A percentile compares a stretch with the other conserved stretches of the same genome.
Conservation (phyloP, 2,329 filamentous ascomycete species). For the Beauveria sp. region DNA sequence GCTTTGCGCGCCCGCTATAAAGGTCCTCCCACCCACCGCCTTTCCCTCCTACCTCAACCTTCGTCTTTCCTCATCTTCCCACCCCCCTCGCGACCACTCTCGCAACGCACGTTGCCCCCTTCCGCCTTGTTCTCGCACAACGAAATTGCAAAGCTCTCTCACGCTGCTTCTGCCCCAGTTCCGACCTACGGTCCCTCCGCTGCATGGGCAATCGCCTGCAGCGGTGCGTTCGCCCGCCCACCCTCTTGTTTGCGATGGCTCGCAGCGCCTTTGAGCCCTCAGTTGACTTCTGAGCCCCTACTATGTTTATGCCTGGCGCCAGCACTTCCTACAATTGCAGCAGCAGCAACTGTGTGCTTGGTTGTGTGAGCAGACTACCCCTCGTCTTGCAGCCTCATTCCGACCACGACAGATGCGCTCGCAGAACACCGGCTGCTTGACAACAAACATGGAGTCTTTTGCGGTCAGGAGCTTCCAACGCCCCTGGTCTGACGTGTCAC, state of each 20-base stretch:
- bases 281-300: neutral
- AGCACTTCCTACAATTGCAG: neutral
- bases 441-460: neutral
- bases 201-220: neutral
- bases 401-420: neutral
- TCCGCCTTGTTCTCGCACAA: neutral
- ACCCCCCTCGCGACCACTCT: neutral
- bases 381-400: neutral
- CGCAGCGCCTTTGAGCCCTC: neutral
- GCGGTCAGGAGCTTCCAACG: neutral
- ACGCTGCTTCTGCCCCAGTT: neutral
- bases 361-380: neutral
- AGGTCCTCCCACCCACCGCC: neutral
- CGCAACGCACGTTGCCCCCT: neutral
- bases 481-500: neutral
- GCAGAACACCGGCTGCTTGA: neutral
- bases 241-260: neutral
- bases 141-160: neutral
- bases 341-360: neutral
- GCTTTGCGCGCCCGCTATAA: slow-evolving; percentile 5
- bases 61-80: neutral
- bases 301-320: neutral
- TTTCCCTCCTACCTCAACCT: neutral
- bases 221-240: neutral
- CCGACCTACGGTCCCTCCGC: neutral